Base-by-base conservation (phyloP, 2,329 filamentous ascomycete genomes). In the Delphinella strobiligena region DNA sequence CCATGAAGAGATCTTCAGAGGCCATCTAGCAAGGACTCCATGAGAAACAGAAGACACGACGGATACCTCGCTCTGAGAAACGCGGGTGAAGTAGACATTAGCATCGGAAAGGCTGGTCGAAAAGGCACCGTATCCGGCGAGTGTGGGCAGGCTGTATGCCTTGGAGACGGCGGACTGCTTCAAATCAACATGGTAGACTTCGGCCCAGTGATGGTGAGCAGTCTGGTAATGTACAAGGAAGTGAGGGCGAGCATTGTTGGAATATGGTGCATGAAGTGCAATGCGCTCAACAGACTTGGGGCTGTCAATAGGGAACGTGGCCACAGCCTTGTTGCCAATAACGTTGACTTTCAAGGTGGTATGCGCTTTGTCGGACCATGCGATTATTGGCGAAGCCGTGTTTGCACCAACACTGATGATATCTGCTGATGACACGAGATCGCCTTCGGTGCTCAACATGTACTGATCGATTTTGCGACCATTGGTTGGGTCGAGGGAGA, bases 81-180 rank as follows among this genome's bases (percentile, higher is more conserved):
- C 69, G 43, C 88, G 78, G 2, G 83, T 88, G 57, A 96, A 94
- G 64, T 86, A 95, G 5, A 94, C 80, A 51, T 91, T 88, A 15
- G 82, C 78, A 43, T 80, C 82, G 31, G 75, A 73, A 2, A 78
- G 83, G 61, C 81, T 91, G 1, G 77, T 80, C 0, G 87, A 82
- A 55, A 95, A 85, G 1, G 81, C 76, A 17, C 86, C 87, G 31
- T 66, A 68, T 1, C 82, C 84, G 17, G 72, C 61, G 15, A 87
- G 59, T 38, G 76, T 75, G 0, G 88, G 83, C 10, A 96, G 68
- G 19, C 80, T 76, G 56, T 94, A 94, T 1, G 81, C 81, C 57
- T 84, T 86, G n/a, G 69, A 72, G 19, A 89, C 71, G 14, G 71
- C 72, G 39, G 70, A 74, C 43, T 69, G 79, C 61, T 80, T 80